Evolutionary conservation across 352 stramenopile species (phyloP).

Genomic region (Pythium brassicae): DNA sequence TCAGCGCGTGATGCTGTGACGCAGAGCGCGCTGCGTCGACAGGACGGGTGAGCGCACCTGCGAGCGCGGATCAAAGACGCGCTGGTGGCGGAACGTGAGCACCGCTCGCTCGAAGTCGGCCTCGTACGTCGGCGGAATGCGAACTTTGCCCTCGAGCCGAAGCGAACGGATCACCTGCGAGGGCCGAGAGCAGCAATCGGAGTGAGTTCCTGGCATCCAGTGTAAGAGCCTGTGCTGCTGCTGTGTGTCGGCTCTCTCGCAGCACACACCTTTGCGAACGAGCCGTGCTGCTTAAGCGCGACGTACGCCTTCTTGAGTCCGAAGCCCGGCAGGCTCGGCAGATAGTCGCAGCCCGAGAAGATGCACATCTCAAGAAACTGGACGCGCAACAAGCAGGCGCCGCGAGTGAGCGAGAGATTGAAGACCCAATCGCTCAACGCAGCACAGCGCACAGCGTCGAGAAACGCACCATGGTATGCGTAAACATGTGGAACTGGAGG

Average conservation of each 20-base stretch:
- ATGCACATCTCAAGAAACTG: constrained; percentile 91
- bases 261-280: constrained; percentile 45
- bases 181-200: neutral
- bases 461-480: constrained; percentile 70
- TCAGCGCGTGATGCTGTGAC: neutral
- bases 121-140: constrained; percentile 52
- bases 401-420: neutral
- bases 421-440: no score
- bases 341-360: constrained; percentile 89
- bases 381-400: neutral
- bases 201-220: neutral
- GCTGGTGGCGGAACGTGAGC: constrained; percentile 70
- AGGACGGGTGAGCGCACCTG: constrained; percentile 24
- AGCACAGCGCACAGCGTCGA: neutral
- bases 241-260: neutral
- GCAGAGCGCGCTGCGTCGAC: neutral
- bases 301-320: constrained; percentile 79
- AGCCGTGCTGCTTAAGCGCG: constrained; percentile 70
- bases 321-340: constrained; percentile 74
- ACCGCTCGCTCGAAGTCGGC: constrained; percentile 50
- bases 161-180: constrained; percentile 50
- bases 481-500: constrained; percentile 77
- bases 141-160: constrained; percentile 61
- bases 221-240: neutral
- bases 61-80: constrained; percentile 53